phyloP scores from a whole-genome alignment of 768 basidiomycete genomes.

The Podaxis rugospora region DNA sequence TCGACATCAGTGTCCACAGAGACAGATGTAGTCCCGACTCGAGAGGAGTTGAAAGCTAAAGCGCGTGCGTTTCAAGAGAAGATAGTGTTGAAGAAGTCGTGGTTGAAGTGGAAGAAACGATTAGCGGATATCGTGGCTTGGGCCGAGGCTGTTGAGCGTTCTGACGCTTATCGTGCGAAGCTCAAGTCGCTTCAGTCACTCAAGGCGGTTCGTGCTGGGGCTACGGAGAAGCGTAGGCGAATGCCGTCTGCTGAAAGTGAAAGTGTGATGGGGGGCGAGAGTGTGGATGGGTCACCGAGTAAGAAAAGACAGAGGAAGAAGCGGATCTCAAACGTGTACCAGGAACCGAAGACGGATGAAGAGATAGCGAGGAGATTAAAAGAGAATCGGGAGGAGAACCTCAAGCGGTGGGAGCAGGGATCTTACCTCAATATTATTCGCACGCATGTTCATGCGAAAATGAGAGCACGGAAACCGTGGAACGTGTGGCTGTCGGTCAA shows the following conservation, averaged over 20 bases:
- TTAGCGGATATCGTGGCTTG: conserved; percentile 46
- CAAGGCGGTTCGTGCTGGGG: conserved; percentile 2
- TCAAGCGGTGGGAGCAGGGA: conserved; percentile 68
- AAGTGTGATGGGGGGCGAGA: background rate
- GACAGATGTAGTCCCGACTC: conserved; percentile 11
- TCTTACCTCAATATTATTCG: conserved; percentile 56
- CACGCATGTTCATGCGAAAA: conserved; percentile 30
- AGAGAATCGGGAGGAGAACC: conserved; percentile 74
- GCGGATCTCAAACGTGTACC: conserved; percentile 41
- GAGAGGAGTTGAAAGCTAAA: conserved; percentile 32
- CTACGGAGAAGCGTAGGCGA: conserved; percentile 5
- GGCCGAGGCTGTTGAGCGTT: conserved; percentile 56
- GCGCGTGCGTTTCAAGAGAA: conserved; percentile 39
- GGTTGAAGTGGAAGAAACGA: conserved; percentile 43
- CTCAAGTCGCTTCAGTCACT: conserved; percentile 21
- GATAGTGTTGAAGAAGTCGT: conserved; percentile 34
- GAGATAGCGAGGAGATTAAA: conserved; percentile 61
- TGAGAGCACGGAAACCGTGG: conserved; percentile 40
- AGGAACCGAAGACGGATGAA: conserved; percentile 55
- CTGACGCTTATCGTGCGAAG: conserved; percentile 58
- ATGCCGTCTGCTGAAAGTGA: background rate
- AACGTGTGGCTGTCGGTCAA: conserved; percentile 73
- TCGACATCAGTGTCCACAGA: background rate
- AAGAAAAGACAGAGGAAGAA: conserved; percentile 38
- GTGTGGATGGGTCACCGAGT: conserved; percentile 20